A percentile compares a stretch with the other conserved stretches of the same genome.
Conservation (phyloP, 2,329 filamentous ascomycete species). For the Camillea tinctor region DNA sequence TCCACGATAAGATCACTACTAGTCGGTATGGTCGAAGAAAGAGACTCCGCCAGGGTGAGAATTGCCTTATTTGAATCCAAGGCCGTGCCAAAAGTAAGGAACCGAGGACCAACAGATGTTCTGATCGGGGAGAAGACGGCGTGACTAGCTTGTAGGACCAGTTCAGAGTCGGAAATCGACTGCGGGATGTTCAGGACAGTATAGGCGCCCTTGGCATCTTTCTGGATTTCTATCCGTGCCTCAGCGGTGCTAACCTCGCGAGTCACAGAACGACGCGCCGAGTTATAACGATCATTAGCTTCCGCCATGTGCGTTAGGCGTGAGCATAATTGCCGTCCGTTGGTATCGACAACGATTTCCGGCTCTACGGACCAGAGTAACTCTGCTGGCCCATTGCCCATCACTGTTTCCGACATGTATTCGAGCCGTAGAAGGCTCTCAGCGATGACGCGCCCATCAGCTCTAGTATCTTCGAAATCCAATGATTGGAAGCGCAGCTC, state of each 20-base stretch:
- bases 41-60: no score
- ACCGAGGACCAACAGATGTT: no score
- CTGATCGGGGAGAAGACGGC: no score
- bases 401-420: neutral
- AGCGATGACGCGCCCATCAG: slow-evolving; percentile 7
- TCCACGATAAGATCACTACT: no score
- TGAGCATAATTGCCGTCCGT: neutral
- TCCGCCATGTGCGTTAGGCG: neutral
- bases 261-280: neutral
- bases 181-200: neutral
- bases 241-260: neutral
- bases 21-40: no score
- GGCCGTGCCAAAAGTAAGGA: no score
- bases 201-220: neutral
- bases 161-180: no score
- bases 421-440: slow-evolving; percentile 12
- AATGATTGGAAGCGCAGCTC: slow-evolving; percentile 22
- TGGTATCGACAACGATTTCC: neutral
- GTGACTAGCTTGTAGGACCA: no score
- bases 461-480: slow-evolving; percentile 16
- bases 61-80: no score
- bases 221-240: neutral
- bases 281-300: slow-evolving; percentile 1
- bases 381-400: neutral
- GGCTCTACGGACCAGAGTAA: neutral